Conservation (phyloP, 2,329 filamentous ascomycete genomes). For the Exophiala bonariae region DNA sequence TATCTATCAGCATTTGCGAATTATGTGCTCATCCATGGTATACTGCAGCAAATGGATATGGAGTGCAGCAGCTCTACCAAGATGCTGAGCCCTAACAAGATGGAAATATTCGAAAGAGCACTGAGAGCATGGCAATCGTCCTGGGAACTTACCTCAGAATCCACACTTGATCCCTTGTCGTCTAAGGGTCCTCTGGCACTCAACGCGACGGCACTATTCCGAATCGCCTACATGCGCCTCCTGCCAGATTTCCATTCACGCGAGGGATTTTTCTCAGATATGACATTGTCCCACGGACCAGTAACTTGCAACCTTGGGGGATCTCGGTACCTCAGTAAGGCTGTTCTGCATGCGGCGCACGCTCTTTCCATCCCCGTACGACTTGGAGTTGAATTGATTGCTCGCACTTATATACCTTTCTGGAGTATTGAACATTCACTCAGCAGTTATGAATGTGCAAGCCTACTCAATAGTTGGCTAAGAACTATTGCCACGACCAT, state of each 20-base stretch:
- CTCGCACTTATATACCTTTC: constrained; percentile 25
- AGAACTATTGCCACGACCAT: constrained; percentile 2
- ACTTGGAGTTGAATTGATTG: constrained; percentile 27
- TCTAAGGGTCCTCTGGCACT: constrained; percentile 26
- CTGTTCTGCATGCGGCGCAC: constrained; percentile 28
- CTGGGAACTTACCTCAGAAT: constrained; percentile 27
- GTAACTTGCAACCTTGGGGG: not conserved
- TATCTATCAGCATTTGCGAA: constrained; percentile 9
- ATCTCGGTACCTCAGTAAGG: constrained; percentile 19
- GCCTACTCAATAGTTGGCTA: constrained; percentile 30
- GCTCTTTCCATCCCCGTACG: constrained; percentile 28
- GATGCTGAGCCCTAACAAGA: not conserved
- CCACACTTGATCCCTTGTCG: constrained; percentile 25
- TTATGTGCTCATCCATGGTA: constrained; percentile 13
- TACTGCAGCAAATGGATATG: constrained; percentile 10
- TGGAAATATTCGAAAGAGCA: constrained; percentile 12
- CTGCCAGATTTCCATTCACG: constrained; percentile 18
- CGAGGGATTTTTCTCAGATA: constrained; percentile 14
- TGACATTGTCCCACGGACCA: constrained; percentile 1
- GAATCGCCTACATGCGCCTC: constrained; percentile 27
- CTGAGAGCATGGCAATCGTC: constrained; percentile 24
- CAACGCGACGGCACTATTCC: constrained; percentile 27
- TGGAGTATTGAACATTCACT: constrained; percentile 31
- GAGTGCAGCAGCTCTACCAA: not conserved
- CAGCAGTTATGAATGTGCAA: constrained; percentile 30